Base-by-base conservation (phyloP, 1,139 yeast species). In the Maudiozyma humilis region DNA sequence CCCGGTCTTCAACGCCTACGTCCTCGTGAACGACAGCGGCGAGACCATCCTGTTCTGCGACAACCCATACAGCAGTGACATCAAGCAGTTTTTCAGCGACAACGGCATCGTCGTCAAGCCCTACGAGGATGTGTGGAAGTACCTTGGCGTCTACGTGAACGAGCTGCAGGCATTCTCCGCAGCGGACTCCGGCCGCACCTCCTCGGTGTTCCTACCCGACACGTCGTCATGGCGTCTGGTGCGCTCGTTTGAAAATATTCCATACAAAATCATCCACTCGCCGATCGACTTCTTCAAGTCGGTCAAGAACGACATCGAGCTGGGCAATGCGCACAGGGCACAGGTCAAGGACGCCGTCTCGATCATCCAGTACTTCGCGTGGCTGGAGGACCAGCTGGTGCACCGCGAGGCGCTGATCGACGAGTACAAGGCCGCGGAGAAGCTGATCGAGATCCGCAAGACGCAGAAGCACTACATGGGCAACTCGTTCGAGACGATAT, bases 321-420 rank as follows among this genome's bases (percentile, higher is more conserved):
- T 89, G 34, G 61, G 69, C 29, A 95, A 95, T 31, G 91, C 94
- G 43, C 75, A 72, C 51, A 57, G 62, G 8, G 94, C 96, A 0
- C 96, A 91, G 59, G 68, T 81, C 47, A 84, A 82, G 57, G 98
- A 93, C 65, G 96, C 96, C 13, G 74, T 81, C 46, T 94, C 96
- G 1, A 66, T 89, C 40, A 71, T 79, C 42, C 77, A 78, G 55
- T 89, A 79, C 57, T 82, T 88, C 57, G 75, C 95, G 2, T 91
- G 97, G 97, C 70, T 91, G 48, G 95, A 88, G 59, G 64, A 79
- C 44, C 73, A 78, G 53, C 64, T 89, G 38, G 58, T 72, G 7
- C 58, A 58, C 4, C 76, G 81, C 36, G 72, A 72, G 44, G 77
- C 75, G 37, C 65, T 80, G 46, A 70, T 88, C 41, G 87, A 83